Conservation (phyloP, 352 stramenopile genomes). For the Globisporangium paroecandrum region DNA sequence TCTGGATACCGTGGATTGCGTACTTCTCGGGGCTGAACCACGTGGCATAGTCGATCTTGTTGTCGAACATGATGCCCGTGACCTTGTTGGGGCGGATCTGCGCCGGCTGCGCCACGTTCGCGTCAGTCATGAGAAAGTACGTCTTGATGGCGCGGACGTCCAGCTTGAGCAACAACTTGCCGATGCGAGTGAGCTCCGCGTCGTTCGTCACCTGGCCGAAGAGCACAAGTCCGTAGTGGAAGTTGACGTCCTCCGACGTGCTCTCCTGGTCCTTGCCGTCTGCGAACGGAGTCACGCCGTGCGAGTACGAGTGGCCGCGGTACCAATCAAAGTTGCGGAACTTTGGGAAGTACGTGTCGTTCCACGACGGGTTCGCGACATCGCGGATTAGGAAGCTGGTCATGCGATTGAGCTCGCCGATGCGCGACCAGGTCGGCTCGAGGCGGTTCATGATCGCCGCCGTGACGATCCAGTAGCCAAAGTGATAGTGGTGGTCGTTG, state of each 20-base stretch:
- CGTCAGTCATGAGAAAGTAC: conserved; percentile 69
- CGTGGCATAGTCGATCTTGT: conserved; percentile 79
- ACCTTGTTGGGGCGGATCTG: conserved; percentile 50
- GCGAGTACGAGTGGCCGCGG: conserved; percentile 69
- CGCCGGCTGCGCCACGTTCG: conserved; percentile 48
- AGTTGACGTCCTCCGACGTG: conserved; percentile 71
- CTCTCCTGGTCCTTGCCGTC: conserved; percentile 75
- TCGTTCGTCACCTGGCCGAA: conserved; percentile 48
- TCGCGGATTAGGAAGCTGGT: conserved; percentile 46
- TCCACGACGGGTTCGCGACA: conserved; percentile 40
- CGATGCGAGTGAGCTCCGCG: conserved; percentile 33
- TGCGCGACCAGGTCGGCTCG: conserved; percentile 52
- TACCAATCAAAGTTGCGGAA: conserved; percentile 73
- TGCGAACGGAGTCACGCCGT: conserved; percentile 49
- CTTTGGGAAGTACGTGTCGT: conserved; percentile 57
- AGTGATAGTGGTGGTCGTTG: conserved; percentile 81
- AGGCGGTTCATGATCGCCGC: conserved; percentile 65
- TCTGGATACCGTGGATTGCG: conserved; percentile 81
- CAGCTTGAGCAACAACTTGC: conserved; percentile 53
- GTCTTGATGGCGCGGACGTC: conserved; percentile 47
- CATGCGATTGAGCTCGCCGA: conserved; percentile 53
- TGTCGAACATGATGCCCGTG: conserved; percentile 77
- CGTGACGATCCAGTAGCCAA: conserved; percentile 68
- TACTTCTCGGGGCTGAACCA: conserved; percentile 66
- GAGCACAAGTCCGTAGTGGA: conserved; percentile 49